These are phyloP conservation scores for Inga oerstediana DNA, from an alignment of 306 rosid genomes.

Conservation along the genomic window DNA sequence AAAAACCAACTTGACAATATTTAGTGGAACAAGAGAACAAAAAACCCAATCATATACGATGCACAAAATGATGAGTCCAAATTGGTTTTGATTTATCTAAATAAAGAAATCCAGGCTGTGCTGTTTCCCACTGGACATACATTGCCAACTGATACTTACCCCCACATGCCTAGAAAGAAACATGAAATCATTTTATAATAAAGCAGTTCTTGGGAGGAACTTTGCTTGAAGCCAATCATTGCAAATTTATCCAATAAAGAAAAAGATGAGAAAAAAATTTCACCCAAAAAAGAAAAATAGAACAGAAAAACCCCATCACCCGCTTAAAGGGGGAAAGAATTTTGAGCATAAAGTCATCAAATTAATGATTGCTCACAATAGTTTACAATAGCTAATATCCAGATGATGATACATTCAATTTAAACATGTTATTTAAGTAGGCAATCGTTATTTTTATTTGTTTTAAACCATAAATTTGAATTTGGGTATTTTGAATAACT, in stretches of 20 bases:
- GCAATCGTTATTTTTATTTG: neutral
- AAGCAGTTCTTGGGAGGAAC: slow-evolving; percentile 23
- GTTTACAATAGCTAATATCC: neutral
- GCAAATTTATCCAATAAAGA: slow-evolving; percentile 18
- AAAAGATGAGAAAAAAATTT: neutral
- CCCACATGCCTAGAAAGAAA: slow-evolving; percentile 17
- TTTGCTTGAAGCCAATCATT: slow-evolving; percentile 38
- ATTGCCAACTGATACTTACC: slow-evolving; percentile 41
- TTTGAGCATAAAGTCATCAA: slow-evolving; percentile 27
- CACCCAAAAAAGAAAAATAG: neutral
- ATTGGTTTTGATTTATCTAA: slow-evolving; percentile 27
- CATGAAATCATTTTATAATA: slow-evolving; percentile 20
- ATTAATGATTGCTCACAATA: slow-evolving; percentile 6
- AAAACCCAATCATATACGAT: slow-evolving; percentile 32
- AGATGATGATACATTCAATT: neutral
- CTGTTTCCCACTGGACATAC: slow-evolving; percentile 46
- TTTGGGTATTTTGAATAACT: neutral
- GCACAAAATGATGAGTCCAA: slow-evolving; percentile 33
- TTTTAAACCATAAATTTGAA: slow-evolving; percentile 23
- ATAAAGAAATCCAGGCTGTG: slow-evolving; percentile 45
- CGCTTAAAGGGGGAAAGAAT: slow-evolving; percentile 9
- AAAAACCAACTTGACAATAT: neutral
- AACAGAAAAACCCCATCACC: neutral
- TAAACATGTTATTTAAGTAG: neutral
- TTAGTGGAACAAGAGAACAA: slow-evolving; percentile 1